These are phyloP conservation scores for Agastache rugosa DNA, from an alignment of 257 asterid genomes.

Conservation along the genomic window DNA sequence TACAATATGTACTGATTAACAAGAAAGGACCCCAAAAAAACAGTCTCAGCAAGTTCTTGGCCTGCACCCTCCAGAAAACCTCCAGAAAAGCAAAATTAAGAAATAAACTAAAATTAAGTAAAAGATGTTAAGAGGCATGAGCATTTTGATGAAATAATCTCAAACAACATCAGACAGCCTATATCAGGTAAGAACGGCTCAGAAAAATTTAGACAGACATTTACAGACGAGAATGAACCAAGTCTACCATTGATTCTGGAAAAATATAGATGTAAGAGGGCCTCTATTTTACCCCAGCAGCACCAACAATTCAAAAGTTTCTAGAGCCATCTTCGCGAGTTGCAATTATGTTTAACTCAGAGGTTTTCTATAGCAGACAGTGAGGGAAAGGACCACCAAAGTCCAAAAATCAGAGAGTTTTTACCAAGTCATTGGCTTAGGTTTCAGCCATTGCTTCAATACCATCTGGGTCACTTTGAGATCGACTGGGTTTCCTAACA, in stretches of 20 bases:
- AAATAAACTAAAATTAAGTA: neutral
- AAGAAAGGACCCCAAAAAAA: neutral
- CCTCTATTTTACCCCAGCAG: neutral
- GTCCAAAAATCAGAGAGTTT: neutral
- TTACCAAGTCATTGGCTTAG: constrained; percentile 42
- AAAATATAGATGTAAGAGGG: neutral
- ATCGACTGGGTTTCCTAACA: constrained; percentile 62
- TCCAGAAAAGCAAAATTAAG: neutral
- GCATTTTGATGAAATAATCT: neutral
- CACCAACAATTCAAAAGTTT: neutral
- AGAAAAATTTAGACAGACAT: neutral
- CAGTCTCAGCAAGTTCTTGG: neutral
- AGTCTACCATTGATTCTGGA: neutral
- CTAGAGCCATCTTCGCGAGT: neutral
- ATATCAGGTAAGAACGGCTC: neutral
- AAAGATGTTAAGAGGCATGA: neutral
- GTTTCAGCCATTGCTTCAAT: constrained; percentile 94
- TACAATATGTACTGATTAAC: neutral
- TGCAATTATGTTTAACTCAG: neutral
- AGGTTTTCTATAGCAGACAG: neutral
- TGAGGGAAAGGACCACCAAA: neutral
- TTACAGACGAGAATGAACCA: constrained; percentile 24
- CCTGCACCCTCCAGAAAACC: neutral
- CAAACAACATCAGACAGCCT: neutral
- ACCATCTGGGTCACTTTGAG: constrained; percentile 60